These are phyloP conservation scores for Botryosphaeria dothidea DNA, from an alignment of 2,329 filamentous ascomycete species.

Conservation along the genomic window DNA sequence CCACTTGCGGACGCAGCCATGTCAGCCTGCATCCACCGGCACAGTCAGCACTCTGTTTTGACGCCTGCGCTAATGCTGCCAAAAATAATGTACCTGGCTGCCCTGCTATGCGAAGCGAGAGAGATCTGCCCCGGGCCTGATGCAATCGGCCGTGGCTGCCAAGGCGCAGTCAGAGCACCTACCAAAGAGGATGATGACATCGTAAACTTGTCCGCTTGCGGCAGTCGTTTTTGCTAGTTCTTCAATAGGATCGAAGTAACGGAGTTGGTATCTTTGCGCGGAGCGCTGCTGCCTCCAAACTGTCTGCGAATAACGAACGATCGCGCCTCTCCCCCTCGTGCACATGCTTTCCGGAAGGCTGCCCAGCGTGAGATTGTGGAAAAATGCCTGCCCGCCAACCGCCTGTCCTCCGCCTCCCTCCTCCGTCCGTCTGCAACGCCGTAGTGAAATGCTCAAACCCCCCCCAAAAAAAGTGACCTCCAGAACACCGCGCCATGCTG, in stretches of 20 bases:
- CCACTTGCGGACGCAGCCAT: not conserved
- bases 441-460: slow-evolving; percentile 15
- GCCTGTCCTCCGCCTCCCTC: not conserved
- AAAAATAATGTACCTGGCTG: slow-evolving; percentile 14
- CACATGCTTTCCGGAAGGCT: not conserved
- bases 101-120: not conserved
- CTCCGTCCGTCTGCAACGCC: slow-evolving; percentile 11
- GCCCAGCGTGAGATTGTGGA: not conserved
- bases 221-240: not conserved
- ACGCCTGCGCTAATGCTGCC: slow-evolving; percentile 18
- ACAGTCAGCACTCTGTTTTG: slow-evolving; percentile 20
- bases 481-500: slow-evolving; percentile 19
- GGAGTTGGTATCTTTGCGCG: slow-evolving; percentile 15
- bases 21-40: slow-evolving; percentile 6
- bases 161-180: not conserved
- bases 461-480: not conserved
- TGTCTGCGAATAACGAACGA: slow-evolving; percentile 11
- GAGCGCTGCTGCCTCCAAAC: not conserved
- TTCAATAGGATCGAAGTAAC: not conserved
- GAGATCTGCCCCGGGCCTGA: slow-evolving; percentile 1
- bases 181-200: slow-evolving; percentile 8
- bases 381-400: not conserved
- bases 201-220: not conserved
- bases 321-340: not conserved
- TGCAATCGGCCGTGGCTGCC: not conserved